Conservation (phyloP, 139 green algal genomes). For the Nannochloris sp. region DNA sequence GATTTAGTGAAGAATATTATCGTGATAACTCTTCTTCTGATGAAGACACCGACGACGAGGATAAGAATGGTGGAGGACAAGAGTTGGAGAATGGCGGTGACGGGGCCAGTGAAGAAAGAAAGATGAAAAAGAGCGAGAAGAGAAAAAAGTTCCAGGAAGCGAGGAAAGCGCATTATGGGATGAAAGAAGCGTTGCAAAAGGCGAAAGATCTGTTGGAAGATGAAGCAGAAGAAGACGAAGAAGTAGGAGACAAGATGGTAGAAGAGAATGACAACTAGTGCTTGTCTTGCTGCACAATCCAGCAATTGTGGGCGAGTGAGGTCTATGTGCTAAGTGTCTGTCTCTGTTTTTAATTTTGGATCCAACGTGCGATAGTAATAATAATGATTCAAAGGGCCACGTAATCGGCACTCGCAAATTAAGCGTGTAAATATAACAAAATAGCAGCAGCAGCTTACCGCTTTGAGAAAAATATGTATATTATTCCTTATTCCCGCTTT, state of each 20-base stretch:
- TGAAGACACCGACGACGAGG: background rate
- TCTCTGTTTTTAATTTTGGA: too few species aligned
- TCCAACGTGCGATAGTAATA: too few species aligned
- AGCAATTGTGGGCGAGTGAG: too few species aligned
- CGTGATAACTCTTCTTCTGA: background rate
- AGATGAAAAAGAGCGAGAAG: slow-evolving; percentile 23
- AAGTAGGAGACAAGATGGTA: too few species aligned
- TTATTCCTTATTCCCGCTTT: too few species aligned
- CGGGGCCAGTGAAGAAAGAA: background rate
- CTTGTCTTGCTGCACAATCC: too few species aligned
- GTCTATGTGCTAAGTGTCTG: too few species aligned
- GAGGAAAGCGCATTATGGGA: slow-evolving; percentile 29
- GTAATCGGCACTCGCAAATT: background rate
- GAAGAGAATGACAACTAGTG: too few species aligned
- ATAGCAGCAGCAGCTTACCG: too few species aligned
- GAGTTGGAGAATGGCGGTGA: background rate
- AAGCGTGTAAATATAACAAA: background rate
- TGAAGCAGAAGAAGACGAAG: background rate
- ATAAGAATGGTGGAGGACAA: background rate
- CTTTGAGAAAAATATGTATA: too few species aligned
- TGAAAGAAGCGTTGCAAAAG: slow-evolving; percentile 11
- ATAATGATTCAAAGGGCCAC: background rate
- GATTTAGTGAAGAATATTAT: slow-evolving; percentile 20
- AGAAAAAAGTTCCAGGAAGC: slow-evolving; percentile 24
- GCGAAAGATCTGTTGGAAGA: background rate